Percentiles rank a stretch among this genome's conserved stretches.
These are phyloP conservation scores for Eucalyptus dawsonii DNA, from an alignment of 345 rosid genomes.

Conservation along the genomic window DNA sequence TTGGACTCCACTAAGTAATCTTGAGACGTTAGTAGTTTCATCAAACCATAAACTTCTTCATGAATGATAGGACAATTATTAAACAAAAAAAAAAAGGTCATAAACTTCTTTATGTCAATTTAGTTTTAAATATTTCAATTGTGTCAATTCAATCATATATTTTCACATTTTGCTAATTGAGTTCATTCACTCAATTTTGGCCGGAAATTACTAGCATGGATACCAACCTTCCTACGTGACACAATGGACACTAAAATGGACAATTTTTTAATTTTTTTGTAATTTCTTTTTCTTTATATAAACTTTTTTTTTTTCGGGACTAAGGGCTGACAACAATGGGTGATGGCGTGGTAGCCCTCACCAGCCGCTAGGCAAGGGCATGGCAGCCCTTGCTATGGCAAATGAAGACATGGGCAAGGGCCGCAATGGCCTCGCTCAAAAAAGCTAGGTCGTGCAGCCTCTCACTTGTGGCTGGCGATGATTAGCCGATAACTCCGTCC, in stretches of 20 bases:
- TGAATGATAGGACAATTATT: too few relatives aligned
- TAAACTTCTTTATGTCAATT: too few relatives aligned
- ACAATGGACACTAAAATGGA: accelerated
- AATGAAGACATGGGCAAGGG: not conserved
- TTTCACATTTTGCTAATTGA: not conserved
- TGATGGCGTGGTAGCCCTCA: not conserved
- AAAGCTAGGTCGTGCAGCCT: not conserved
- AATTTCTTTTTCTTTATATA: too few relatives aligned
- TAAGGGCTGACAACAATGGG: not conserved
- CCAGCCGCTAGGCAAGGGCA: too few relatives aligned
- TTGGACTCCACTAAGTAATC: too few relatives aligned
- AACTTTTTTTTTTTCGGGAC: too few relatives aligned
- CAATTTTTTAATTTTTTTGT: too few relatives aligned
- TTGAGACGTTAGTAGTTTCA: not conserved
- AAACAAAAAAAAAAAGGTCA: too few relatives aligned
- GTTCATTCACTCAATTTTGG: not conserved
- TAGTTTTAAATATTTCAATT: too few relatives aligned
- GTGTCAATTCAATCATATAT: too few relatives aligned
- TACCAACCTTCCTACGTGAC: not conserved
- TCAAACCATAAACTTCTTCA: not conserved
- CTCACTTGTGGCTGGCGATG: not conserved
- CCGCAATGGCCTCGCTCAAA: accelerated
- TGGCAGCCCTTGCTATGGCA: not conserved
- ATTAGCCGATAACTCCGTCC: accelerated
- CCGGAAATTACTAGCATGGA: too few relatives aligned